Evolutionary conservation across 306 rosid species (phyloP), one percentile per base, ranked within the genome.

Genomic region (Vachellia pachyceras): DNA sequence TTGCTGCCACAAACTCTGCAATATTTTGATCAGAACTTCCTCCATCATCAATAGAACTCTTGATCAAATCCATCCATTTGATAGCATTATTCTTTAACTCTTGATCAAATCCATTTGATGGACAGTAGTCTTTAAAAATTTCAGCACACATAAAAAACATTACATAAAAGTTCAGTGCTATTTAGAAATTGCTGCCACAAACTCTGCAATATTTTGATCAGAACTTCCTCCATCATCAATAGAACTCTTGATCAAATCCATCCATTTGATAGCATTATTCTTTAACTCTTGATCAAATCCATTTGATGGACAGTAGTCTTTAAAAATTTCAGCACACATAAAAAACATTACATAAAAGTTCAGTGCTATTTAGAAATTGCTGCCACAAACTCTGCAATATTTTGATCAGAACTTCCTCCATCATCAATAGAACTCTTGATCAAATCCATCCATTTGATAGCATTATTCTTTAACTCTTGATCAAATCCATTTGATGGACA

Each of bases 11-110:
- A 73, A 73, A 73, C 6, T 73, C 77, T 7, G 18, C 66, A 73
- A 54, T 73, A 37, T 73, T 52, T 20, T 54, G 14, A 17, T 73
- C 42, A 35, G 77, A 73, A 52, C 47, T 52, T 10, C 77, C 77
- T 2, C 77, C 66, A 8, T 52, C 36, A n/a, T 52, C n/a, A 37
- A 54, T 1, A 9, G 66, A 57, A 22, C 54, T 52, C 39, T 37
- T 13, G 11, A 61, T 13, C 40, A 36, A 35, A 17, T 57, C 36
- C 69, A 3, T 64, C 42, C 69, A 64, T 15, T 33, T 64, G 69
- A 13, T 13, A 10, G 42, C 42, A 35, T 35, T 64, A 35, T 64
- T 64, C 69, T n/a, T n/a, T n/a, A n/a, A n/a, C n/a, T n/a, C n/a
- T n/a, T n/a, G n/a, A n/a, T n/a, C n/a, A n/a, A n/a, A n/a, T n/a